phyloP scores from a whole-genome alignment of 805 yeast species.

The Ogataea sp. region DNA sequence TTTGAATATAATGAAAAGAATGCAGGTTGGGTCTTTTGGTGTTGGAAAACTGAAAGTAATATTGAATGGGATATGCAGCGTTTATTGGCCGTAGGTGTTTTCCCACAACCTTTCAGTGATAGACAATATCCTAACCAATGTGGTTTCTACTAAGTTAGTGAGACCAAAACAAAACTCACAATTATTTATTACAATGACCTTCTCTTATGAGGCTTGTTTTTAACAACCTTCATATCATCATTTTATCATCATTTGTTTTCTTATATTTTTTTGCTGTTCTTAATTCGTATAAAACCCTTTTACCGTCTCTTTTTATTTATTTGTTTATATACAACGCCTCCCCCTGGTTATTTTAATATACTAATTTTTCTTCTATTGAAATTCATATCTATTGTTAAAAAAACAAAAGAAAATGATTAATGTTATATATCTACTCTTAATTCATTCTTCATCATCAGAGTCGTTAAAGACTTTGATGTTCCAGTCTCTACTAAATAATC shows the following conservation, averaged over 20 bases:
- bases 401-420: background rate
- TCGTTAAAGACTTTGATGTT: slow-evolving; percentile 15
- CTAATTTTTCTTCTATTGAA: too few relatives aligned
- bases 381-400: too few relatives aligned
- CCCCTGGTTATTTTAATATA: too few relatives aligned
- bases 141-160: slow-evolving; percentile 18
- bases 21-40: slow-evolving; percentile 91
- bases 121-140: slow-evolving; percentile 24
- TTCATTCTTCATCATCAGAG: slow-evolving; percentile 3
- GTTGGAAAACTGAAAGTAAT: slow-evolving; percentile 79
- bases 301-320: too few relatives aligned
- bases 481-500: slow-evolving; percentile 12
- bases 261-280: too few relatives aligned
- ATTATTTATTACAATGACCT: too few relatives aligned
- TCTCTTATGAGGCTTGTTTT: too few relatives aligned
- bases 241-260: too few relatives aligned
- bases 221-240: background rate
- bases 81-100: slow-evolving; percentile 48
- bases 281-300: too few relatives aligned
- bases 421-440: too few relatives aligned
- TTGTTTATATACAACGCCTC: too few relatives aligned
- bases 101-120: slow-evolving; percentile 67
- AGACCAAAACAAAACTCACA: too few relatives aligned
- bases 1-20: slow-evolving; percentile 43
- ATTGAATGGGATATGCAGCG: slow-evolving; percentile 80